Evolutionary conservation across 768 basidiomycete species (phyloP).

Genomic region (Pisolithus microcarpus): DNA sequence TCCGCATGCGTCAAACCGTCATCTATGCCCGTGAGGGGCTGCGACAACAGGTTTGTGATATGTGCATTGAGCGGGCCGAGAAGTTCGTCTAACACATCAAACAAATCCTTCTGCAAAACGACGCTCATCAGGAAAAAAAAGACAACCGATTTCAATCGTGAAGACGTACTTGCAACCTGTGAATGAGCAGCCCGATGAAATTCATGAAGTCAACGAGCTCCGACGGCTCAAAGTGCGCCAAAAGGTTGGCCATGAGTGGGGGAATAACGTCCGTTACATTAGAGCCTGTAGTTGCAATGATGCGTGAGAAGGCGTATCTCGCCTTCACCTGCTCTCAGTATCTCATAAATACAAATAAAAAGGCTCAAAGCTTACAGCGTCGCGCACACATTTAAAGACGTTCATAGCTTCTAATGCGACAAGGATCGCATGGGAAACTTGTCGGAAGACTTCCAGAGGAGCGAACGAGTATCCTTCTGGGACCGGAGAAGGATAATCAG

Average conservation of each 20-base stretch:
- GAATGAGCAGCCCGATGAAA: conserved; percentile 86
- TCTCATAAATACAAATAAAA: background rate
- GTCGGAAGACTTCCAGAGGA: conserved; percentile 70
- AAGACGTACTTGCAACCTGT: conserved; percentile 72
- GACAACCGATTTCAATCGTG: background rate
- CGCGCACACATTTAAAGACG: conserved; percentile 75
- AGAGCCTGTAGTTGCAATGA: conserved; percentile 83
- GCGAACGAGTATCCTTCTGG: conserved; percentile 64
- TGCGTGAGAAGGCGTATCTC: conserved; percentile 87
- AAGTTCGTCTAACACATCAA: conserved; percentile 83
- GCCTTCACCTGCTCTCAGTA: conserved; percentile 43
- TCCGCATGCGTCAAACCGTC: conserved; percentile 71
- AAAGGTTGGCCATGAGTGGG: conserved; percentile 81
- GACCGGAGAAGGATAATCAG: conserved; percentile 71
- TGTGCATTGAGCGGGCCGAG: conserved; percentile 81
- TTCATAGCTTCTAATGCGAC: conserved; percentile 90
- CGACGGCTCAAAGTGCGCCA: conserved; percentile 84
- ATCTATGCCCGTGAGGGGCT: conserved; percentile 81
- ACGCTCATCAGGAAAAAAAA: background rate
- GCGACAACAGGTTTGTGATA: conserved; percentile 70
- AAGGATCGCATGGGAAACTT: conserved; percentile 81
- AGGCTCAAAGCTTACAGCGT: conserved; percentile 60
- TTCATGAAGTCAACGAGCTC: conserved; percentile 95
- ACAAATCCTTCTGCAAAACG: conserved; percentile 63
- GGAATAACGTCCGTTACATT: conserved; percentile 84